Evolutionary conservation across 768 basidiomycete species (phyloP), one percentile per base, ranked within the genome.

Genomic region (Rhodocollybia butyracea): DNA sequence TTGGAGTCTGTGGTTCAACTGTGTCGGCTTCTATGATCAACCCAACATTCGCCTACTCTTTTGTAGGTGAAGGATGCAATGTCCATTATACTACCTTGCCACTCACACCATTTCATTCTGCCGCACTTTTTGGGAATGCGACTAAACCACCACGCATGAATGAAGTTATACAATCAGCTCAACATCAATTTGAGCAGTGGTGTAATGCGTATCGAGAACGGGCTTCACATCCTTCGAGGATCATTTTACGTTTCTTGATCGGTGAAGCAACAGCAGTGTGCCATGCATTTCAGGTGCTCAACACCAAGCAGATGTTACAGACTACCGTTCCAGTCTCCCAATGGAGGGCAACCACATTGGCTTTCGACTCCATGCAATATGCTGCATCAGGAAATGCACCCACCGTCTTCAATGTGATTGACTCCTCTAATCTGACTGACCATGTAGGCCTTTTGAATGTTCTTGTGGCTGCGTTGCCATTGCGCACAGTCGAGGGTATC

Each of bases 401-500:
- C 7, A 54, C 63, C 15, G 36, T 34, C 26, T 77, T 76, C 64
- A 64, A 74, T 54, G 65, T 73, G 48, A 71, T 76, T 41, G 73
- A 77, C 24, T 72, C 76, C 3, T 75, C 75, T 5, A 76, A 76
- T 57, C 60, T 77, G 8, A 57, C 56, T 32, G 76, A 76, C 50
- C 68, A 72, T 50, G 53, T 76, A 15, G 76, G 73, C 1, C 55
- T 75, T 15, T 55, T 76, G 19, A 76, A 76, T 58, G 56, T 75
- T 39, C 61, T 77, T 22, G 59, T 70, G 36, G 51, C 66, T 1
- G 52, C 68, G 0, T 47, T 64, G 5, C 74, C 74, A 15, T 45
- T 75, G 10, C 47, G 11, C 17, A 48, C 51, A 11, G 58, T 19
- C 3, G 66, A 65, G 15, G 62, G 73, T 4, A 65, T 72, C 2